Percentiles rank a stretch among this genome's conserved stretches.
Conservation (phyloP, 805 yeast genomes). For the Metschnikowia lochheadii region DNA sequence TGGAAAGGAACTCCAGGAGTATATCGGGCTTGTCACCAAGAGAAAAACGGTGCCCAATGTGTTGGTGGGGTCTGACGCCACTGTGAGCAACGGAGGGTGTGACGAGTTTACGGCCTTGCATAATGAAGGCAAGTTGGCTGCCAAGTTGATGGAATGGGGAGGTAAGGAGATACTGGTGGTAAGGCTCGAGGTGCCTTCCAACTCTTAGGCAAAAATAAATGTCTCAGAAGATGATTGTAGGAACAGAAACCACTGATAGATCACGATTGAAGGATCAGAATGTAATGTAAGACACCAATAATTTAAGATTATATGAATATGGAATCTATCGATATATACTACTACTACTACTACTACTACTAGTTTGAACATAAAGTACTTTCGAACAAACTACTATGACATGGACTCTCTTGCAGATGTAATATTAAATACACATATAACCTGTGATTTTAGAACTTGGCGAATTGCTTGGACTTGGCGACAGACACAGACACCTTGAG, state of each 20-base stretch:
- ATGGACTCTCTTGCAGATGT: conserved; percentile 15
- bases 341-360: too few species aligned
- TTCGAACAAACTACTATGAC: too few species aligned
- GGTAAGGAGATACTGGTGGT: conserved; percentile 46
- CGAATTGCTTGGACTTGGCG: conserved; percentile 90
- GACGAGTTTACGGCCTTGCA: conserved; percentile 74
- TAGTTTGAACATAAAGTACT: too few species aligned
- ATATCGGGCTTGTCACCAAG: conserved; percentile 43
- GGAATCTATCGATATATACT: too few species aligned
- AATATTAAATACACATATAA: conserved; percentile 17
- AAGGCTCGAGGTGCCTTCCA: conserved; percentile 56
- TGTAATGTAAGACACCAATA: too few species aligned
- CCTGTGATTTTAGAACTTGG: conserved; percentile 73
- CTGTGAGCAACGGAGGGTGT: conserved; percentile 74
- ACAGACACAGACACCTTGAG: conserved; percentile 87
- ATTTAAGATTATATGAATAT: background rate
- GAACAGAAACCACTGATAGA: too few species aligned
- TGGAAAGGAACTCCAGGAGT: conserved; percentile 72
- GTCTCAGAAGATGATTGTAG: too few species aligned
- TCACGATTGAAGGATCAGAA: too few species aligned
- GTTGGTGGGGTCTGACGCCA: conserved; percentile 13
- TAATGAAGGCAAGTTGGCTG: conserved; percentile 49
- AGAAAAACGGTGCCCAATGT: conserved; percentile 19
- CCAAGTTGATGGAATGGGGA: conserved; percentile 60
- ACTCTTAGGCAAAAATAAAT: conserved; percentile 21